Evolutionary conservation across 345 rosid genomes (phyloP).

Genomic region (Cardiospermum halicacabum): DNA sequence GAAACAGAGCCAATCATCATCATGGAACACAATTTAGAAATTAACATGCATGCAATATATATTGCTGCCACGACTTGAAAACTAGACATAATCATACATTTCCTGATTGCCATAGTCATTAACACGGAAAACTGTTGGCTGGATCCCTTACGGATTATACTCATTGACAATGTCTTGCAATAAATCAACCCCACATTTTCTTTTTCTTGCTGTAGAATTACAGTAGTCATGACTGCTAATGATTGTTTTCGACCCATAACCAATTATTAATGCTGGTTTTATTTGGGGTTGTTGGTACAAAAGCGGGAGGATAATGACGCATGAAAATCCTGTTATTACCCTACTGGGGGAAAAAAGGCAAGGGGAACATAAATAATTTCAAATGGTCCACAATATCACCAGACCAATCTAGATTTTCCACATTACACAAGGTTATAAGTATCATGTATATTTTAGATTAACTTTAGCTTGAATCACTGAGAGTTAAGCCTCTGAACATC

Average conservation of each 20-base stretch:
- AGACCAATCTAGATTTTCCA: neutral
- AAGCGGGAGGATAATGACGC: neutral
- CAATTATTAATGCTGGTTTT: neutral
- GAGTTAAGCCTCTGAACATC: slow-evolving; percentile 40
- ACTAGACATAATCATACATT: too few relatives aligned
- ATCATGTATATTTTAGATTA: too few relatives aligned
- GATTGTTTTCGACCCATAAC: neutral
- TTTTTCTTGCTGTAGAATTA: neutral
- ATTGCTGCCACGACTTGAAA: neutral
- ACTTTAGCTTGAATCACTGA: neutral
- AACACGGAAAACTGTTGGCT: too few relatives aligned
- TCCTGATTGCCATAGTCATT: neutral
- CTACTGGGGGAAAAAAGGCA: neutral
- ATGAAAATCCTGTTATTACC: neutral
- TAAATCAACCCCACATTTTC: neutral
- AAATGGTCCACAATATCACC: slow-evolving; percentile 1
- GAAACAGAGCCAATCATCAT: neutral
- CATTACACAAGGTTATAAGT: neutral
- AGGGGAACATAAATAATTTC: neutral
- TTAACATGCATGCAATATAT: neutral
- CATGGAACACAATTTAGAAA: neutral
- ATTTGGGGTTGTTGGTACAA: neutral
- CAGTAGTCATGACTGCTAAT: neutral
- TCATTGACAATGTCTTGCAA: too few relatives aligned
- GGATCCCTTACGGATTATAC: too few relatives aligned